phyloP scores from a whole-genome alignment of 2,329 filamentous ascomycete species.

The Aureobasidium sp. region DNA sequence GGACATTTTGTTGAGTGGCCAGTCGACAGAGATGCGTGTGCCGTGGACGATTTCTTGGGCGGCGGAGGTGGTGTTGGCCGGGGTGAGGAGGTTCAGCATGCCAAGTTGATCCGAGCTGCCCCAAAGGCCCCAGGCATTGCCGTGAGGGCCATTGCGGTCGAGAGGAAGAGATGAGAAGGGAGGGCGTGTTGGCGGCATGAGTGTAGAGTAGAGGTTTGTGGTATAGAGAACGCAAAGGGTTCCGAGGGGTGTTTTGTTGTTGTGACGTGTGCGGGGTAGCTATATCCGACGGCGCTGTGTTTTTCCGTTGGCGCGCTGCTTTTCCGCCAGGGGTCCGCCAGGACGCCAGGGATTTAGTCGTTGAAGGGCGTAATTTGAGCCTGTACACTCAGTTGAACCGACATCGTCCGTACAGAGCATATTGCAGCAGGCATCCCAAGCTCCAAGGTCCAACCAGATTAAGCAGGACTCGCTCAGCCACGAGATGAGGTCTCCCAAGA shows the following conservation, averaged over 20 bases:
- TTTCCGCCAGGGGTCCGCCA: background rate
- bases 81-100: conserved; percentile 17
- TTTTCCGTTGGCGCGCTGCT: background rate
- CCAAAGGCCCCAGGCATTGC: conserved; percentile 32
- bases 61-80: conserved; percentile 45
- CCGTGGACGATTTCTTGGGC: conserved; percentile 49
- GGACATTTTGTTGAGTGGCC: conserved; percentile 46
- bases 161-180: conserved; percentile 34
- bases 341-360: too few relatives aligned
- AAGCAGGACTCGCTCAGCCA: background rate
- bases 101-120: conserved; percentile 15
- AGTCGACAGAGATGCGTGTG: conserved; percentile 49
- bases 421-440: background rate
- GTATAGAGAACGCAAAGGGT: background rate
- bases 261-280: background rate
- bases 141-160: conserved; percentile 40
- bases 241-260: background rate
- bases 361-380: too few relatives aligned
- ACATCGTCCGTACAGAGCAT: background rate
- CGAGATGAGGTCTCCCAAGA: background rate
- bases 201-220: background rate
- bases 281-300: background rate
- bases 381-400: background rate
- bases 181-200: background rate
- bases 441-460: background rate